Conservation (phyloP, 129 eudicot genomes). For the Apium graveolens region DNA sequence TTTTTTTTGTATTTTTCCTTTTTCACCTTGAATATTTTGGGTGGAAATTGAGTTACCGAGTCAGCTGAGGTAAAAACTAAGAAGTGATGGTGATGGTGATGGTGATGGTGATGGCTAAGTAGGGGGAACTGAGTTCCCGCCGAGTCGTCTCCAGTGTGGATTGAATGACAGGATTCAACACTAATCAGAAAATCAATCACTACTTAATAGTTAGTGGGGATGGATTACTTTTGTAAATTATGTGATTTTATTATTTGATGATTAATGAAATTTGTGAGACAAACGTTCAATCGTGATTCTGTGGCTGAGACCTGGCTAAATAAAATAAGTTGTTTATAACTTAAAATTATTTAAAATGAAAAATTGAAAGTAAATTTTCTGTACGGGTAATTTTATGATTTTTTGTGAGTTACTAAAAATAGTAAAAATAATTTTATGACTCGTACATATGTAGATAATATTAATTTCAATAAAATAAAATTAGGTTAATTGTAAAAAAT, state of each 20-base stretch:
- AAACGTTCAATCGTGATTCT: background rate
- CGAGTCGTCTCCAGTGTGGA: constrained; percentile 14
- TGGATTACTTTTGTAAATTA: background rate
- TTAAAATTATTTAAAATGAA: no score
- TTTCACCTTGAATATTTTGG: constrained; percentile 9
- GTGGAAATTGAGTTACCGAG: constrained; percentile 22
- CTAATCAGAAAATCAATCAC: background rate
- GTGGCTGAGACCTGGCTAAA: no score
- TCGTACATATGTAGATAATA: no score
- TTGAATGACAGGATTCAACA: background rate
- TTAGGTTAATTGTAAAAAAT: no score
- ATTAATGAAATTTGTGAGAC: background rate
- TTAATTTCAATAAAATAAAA: no score
- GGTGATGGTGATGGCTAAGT: constrained; percentile 78
- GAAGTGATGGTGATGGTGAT: constrained; percentile 81
- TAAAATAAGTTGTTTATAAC: no score
- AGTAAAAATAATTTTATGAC: no score
- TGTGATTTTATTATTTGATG: background rate
- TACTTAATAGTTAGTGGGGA: background rate
- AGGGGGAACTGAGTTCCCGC: constrained; percentile 41
- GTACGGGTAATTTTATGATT: no score
- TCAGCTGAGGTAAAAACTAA: constrained; percentile 11
- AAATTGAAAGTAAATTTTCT: no score
- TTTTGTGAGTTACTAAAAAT: no score
- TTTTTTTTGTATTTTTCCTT: background rate